Evolutionary conservation across 306 rosid genomes (phyloP), one percentile per base, ranked within the genome.

Genomic region (Calophaca sinica): DNA sequence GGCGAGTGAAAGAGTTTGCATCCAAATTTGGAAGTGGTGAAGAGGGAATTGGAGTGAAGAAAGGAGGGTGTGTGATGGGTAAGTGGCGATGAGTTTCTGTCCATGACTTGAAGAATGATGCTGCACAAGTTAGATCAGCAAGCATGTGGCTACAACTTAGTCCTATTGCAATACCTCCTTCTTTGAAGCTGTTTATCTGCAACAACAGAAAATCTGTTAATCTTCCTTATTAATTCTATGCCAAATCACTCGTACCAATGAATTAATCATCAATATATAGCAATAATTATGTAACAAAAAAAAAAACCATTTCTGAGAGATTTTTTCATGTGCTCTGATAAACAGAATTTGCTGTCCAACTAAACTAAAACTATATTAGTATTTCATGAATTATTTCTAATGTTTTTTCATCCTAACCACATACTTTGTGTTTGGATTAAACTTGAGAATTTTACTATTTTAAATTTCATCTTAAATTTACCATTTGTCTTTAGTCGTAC

Each of bases 161-260:
- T 63, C 96, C 97, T 13, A 89, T 78, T 39, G 97, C 97, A 9
- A 87, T 69, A 28, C 92, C 97, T 14, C 93, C 97, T 59, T 84
- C 92, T 81, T 87, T 60, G 77, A 89, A 90, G 42, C 84, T 89
- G 69, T 83, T 90, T 83, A 92, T 68, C 96, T 92, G 84, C 67
- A 39, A 10, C 32, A 44, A 39, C 10, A 44, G 1, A 12, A 44
- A 14, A 52, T n/a, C 54, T n/a, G 4, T 33, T 5, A 33, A 32
- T 32, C 26, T 20, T 0, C 26, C 26, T 20, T 20, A 20, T 1
- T 20, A 20, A 20, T 20, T 20, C 65, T 59, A 11, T 59, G 12
- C 42, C 26, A 31, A 10, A 33, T 35, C 67, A 61, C 4, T 12
- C 39, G 4, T 3, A 12, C 54, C 6, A 4, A 4, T 39, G 44